Conservation (phyloP, 73 alveolate species). For the Tetrahymena elliotti region DNA sequence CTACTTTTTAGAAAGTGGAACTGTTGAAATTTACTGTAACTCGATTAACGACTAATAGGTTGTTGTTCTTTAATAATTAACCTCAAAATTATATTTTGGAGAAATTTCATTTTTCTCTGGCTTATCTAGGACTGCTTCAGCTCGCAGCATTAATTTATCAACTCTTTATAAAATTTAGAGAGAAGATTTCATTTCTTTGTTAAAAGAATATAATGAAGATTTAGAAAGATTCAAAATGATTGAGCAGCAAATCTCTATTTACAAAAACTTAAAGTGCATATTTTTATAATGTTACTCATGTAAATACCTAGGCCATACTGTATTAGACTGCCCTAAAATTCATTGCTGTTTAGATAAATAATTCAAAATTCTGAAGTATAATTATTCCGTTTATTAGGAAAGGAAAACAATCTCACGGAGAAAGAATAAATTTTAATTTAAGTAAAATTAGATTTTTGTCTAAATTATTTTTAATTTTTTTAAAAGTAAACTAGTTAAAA, state of each 20-base stretch:
- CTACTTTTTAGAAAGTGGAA: not conserved
- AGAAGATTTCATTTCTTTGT: not conserved
- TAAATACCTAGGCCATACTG: not conserved
- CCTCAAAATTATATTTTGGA: constrained; percentile 4
- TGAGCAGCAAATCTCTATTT: not conserved
- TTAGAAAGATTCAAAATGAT: not conserved
- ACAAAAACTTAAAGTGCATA: not conserved
- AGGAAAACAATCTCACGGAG: not conserved
- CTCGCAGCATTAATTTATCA: not conserved
- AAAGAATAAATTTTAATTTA: not conserved
- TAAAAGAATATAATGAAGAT: not conserved
- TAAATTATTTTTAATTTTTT: not conserved
- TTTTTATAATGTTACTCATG: not conserved
- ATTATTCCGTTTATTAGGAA: not conserved
- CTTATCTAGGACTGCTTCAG: constrained; percentile 19
- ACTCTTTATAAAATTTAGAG: not conserved
- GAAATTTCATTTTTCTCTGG: constrained; percentile 28
- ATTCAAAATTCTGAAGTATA: not conserved
- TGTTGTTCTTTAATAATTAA: not conserved
- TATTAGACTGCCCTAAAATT: not conserved
- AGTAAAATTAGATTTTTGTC: not conserved
- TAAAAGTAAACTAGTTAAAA: not conserved
- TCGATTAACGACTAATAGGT: not conserved
- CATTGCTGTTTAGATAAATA: not conserved
- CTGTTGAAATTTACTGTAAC: not conserved